phyloP scores from a whole-genome alignment of 2,329 filamentous ascomycete genomes.

The Cordyceps cateniannulata region DNA sequence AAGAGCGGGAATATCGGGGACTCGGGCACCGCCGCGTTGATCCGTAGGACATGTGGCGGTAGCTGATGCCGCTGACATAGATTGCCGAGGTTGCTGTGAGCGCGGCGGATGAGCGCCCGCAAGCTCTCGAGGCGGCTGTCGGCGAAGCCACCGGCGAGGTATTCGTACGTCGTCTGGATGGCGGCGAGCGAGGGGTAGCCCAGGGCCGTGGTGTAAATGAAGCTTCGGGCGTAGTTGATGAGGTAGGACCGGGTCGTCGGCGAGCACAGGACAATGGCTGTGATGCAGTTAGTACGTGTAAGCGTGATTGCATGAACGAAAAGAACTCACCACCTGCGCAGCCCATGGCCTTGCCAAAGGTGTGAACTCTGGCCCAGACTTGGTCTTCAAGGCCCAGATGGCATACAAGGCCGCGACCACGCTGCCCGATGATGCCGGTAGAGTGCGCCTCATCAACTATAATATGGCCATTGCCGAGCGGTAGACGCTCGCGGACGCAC shows the following conservation, averaged over 20 bases:
- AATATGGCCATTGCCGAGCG: constrained; percentile 52
- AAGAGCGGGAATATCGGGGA: constrained; percentile 62
- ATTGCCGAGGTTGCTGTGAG: constrained; percentile 39
- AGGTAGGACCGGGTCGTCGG: constrained; percentile 54
- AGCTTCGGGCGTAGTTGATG: constrained; percentile 67
- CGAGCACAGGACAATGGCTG: constrained; percentile 55
- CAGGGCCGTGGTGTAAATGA: constrained; percentile 70
- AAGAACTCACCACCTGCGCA: constrained; percentile 61
- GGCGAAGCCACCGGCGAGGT: constrained; percentile 45
- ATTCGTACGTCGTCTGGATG: constrained; percentile 51
- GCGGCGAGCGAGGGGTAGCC: constrained; percentile 53
- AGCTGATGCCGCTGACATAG: constrained; percentile 23
- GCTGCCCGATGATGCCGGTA: constrained; percentile 50
- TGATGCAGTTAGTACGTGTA: too few species aligned
- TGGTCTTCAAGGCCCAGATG: constrained; percentile 47
- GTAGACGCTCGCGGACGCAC: constrained; percentile 49
- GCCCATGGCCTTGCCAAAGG: constrained; percentile 62
- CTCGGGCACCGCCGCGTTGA: constrained; percentile 31
- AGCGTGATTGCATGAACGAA: too few species aligned
- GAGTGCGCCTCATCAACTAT: constrained; percentile 66
- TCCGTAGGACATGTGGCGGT: constrained; percentile 25
- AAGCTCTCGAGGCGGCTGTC: constrained; percentile 27
- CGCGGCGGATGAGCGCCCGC: constrained; percentile 27
- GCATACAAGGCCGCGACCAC: constrained; percentile 53
- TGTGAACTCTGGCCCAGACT: constrained; percentile 54